These are phyloP conservation scores for Xylaria scruposa DNA, from an alignment of 495 filamentous ascomycete species.

Conservation along the genomic window DNA sequence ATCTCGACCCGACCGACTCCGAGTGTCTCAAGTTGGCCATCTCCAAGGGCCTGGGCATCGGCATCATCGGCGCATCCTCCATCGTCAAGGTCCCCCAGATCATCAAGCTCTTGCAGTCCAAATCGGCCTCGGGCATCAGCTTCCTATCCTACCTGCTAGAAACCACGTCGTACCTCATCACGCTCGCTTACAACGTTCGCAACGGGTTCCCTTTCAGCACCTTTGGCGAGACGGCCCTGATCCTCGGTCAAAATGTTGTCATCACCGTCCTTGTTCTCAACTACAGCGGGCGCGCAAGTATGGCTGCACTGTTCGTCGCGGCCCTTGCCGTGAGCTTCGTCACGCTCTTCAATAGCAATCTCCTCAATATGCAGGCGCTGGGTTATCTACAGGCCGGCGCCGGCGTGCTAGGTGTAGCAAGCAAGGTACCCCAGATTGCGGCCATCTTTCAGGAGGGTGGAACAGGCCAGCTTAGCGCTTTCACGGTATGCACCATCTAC, in stretches of 20 bases:
- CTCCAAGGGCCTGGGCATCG: conserved; percentile 90
- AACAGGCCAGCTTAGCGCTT: conserved; percentile 94
- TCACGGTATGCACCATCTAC: conserved; percentile 71
- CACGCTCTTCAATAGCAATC: conserved; percentile 69
- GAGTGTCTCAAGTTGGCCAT: conserved; percentile 85
- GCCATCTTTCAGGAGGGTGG: conserved; percentile 82
- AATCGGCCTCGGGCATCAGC: conserved; percentile 79
- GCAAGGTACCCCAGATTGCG: conserved; percentile 90
- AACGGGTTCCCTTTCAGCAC: conserved; percentile 94
- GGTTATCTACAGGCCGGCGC: conserved; percentile 83
- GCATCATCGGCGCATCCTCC: conserved; percentile 84
- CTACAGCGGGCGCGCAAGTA: conserved; percentile 66
- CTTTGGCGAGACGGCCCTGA: conserved; percentile 91
- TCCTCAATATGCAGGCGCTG: conserved; percentile 73
- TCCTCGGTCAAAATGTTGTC: conserved; percentile 87
- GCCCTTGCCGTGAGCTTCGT: conserved; percentile 70
- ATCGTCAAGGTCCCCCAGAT: conserved; percentile 97
- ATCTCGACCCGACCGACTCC: conserved; percentile 74
- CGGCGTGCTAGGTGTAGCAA: conserved; percentile 79
- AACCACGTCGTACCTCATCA: conserved; percentile 82
- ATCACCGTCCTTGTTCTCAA: conserved; percentile 84
- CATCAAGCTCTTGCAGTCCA: conserved; percentile 81
- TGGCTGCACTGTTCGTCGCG: conserved; percentile 77
- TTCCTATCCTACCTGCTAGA: conserved; percentile 93
- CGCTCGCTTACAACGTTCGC: conserved; percentile 86